Percentiles rank a stretch among this genome's conserved stretches.
These are phyloP conservation scores for Teunomyces stri DNA, from an alignment of 805 yeast species.

Conservation along the genomic window DNA sequence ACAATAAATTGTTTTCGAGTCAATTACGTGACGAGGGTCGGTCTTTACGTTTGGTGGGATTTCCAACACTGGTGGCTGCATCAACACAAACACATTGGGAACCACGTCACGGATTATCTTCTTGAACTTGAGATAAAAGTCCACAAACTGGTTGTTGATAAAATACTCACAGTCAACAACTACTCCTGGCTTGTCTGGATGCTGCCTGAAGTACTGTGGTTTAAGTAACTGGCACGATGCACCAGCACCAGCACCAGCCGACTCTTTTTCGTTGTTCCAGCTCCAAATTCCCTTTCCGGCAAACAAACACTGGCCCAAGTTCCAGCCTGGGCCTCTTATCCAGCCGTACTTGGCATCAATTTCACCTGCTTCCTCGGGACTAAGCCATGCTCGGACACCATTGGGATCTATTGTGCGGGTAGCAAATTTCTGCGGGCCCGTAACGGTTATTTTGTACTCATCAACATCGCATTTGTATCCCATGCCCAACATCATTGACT, in stretches of 20 bases:
- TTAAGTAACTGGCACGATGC: constrained; percentile 22
- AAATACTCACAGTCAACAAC: constrained; percentile 43
- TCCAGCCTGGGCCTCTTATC: constrained; percentile 63
- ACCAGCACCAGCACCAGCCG: constrained; percentile 11
- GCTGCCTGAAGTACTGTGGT: constrained; percentile 32
- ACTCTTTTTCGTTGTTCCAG: constrained; percentile 18
- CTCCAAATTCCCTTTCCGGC: constrained; percentile 81
- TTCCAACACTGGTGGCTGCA: constrained; percentile 82
- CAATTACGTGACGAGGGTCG: constrained; percentile 49
- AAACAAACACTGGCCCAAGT: constrained; percentile 74
- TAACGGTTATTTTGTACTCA: constrained; percentile 61
- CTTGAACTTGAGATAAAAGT: constrained; percentile 55
- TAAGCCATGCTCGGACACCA: constrained; percentile 70
- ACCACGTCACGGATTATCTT: constrained; percentile 43
- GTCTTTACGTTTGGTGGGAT: constrained; percentile 66
- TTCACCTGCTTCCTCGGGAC: constrained; percentile 35
- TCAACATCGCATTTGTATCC: constrained; percentile 72
- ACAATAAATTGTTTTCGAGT: constrained; percentile 65
- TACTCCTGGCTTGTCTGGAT: neutral
- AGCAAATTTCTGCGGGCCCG: constrained; percentile 75
- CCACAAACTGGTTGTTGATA: constrained; percentile 61
- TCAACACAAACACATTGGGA: constrained; percentile 52
- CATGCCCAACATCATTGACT: constrained; percentile 72
- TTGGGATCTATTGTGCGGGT: constrained; percentile 58
- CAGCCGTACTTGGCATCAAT: constrained; percentile 71